Evolutionary conservation across 2,329 filamentous ascomycete genomes (phyloP).

Genomic region (Colletotrichum tabaci): DNA sequence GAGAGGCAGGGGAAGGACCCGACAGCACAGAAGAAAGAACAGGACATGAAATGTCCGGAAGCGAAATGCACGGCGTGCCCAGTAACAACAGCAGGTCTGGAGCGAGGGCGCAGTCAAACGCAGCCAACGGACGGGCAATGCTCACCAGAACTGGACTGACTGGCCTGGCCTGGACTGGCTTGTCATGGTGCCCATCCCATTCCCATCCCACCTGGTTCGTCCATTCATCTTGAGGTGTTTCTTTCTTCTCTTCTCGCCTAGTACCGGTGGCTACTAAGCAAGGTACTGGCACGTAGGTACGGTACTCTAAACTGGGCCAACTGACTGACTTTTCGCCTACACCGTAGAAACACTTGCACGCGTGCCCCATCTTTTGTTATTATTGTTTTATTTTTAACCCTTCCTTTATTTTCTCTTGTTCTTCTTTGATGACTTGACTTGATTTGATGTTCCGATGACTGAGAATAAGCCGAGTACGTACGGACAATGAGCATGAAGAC

Average conservation of each 20-base stretch:
- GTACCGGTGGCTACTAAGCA: too few species aligned
- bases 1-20: slow-evolving; percentile 21
- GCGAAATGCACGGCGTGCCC: neutral
- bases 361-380: neutral
- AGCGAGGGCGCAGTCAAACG: slow-evolving; percentile 1
- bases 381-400: too few species aligned
- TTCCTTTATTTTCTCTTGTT: too few species aligned
- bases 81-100: neutral
- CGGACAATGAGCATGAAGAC: neutral
- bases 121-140: neutral
- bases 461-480: neutral
- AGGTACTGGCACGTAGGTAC: too few species aligned
- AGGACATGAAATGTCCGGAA: too few species aligned
- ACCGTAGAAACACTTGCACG: slow-evolving; percentile 2
- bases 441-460: neutral
- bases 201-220: neutral
- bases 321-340: neutral
- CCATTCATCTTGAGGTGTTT: neutral
- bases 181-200: neutral
- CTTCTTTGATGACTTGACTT: slow-evolving; percentile 3
- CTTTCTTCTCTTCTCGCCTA: neutral
- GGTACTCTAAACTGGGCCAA: too few species aligned
- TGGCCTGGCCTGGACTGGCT: neutral
- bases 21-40: slow-evolving; percentile 15
- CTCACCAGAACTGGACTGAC: neutral